phyloP scores from a whole-genome alignment of 345 rosid genomes.

The Passiflora organensis region DNA sequence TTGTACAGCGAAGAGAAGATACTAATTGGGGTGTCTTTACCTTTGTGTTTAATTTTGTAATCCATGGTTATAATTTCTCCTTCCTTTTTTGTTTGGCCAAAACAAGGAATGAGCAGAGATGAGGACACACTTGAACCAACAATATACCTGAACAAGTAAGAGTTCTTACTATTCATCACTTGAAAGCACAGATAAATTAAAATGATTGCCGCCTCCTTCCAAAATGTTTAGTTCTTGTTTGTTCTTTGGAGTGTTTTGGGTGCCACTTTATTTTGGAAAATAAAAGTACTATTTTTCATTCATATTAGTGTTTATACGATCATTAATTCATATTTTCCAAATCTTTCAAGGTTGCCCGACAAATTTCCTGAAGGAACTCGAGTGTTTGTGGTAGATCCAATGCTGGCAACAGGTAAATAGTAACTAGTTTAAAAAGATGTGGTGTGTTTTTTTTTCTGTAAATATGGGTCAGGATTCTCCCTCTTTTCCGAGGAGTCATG shows the following conservation, averaged over 20 bases:
- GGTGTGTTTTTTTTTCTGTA: too few relatives aligned
- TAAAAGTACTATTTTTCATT: too few relatives aligned
- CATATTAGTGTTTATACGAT: too few relatives aligned
- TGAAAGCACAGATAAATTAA: neutral
- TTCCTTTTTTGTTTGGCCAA: slow-evolving; percentile 8
- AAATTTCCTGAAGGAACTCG: slow-evolving; percentile 53
- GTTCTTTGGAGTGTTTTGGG: too few relatives aligned
- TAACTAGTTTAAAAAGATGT: too few relatives aligned
- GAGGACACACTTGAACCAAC: slow-evolving; percentile 83
- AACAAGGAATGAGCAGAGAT: slow-evolving; percentile 65
- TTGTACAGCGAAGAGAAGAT: too few relatives aligned
- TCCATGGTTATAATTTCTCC: slow-evolving; percentile 11
- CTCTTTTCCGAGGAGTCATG: too few relatives aligned
- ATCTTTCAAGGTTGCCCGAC: slow-evolving; percentile 84
- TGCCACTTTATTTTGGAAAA: too few relatives aligned
- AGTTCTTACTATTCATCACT: slow-evolving; percentile 7
- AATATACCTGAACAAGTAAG: slow-evolving; percentile 80
- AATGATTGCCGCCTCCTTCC: too few relatives aligned
- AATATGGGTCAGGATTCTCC: too few relatives aligned
- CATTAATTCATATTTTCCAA: too few relatives aligned
- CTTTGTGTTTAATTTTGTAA: slow-evolving; percentile 8
- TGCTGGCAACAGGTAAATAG: slow-evolving; percentile 83
- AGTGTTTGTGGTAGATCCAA: slow-evolving; percentile 84
- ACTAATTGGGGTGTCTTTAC: neutral
- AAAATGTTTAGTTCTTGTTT: too few relatives aligned